A percentile compares a stretch with the other conserved stretches of the same genome.
phyloP scores from a whole-genome alignment of 495 filamentous ascomycete genomes.

The Oidiodendron maius region DNA sequence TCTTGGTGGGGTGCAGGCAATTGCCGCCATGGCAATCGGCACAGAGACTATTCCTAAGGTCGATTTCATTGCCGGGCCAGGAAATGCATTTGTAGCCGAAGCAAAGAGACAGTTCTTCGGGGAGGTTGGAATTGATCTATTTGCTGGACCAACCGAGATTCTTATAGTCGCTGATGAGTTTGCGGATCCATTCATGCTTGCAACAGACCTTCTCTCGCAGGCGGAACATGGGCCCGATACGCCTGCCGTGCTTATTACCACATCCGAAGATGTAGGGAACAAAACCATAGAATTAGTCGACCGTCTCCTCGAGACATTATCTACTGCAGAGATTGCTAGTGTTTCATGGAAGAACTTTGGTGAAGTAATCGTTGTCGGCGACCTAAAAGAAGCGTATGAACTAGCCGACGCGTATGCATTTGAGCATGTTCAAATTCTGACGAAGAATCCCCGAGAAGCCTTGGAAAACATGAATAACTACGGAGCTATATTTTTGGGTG shows the following conservation, averaged over 20 bases:
- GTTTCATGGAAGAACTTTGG: conserved; percentile 42
- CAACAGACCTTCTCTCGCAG: conserved; percentile 45
- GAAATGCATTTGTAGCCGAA: conserved; percentile 50
- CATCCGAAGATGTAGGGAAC: conserved; percentile 33
- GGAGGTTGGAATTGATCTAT: conserved; percentile 47
- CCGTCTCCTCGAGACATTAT: conserved; percentile 29
- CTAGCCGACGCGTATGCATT: conserved; percentile 44
- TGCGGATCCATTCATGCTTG: conserved; percentile 45
- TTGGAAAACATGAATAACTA: conserved; percentile 46
- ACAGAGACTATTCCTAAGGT: conserved; percentile 50
- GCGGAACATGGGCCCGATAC: conserved; percentile 50
- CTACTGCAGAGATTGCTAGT: conserved; percentile 37
- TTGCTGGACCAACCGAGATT: conserved; percentile 49
- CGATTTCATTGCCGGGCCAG: conserved; percentile 49
- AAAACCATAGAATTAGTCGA: conserved; percentile 35
- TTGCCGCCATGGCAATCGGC: conserved; percentile 64
- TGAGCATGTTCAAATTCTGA: conserved; percentile 52
- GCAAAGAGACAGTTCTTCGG: conserved; percentile 49
- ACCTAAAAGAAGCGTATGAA: conserved; percentile 40
- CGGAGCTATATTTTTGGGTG: conserved; percentile 46
- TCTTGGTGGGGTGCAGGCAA: conserved; percentile 47
- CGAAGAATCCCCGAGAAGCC: conserved; percentile 38
- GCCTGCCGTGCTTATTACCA: conserved; percentile 42
- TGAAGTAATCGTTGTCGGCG: conserved; percentile 39
- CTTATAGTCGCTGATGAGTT: conserved; percentile 44